These are phyloP conservation scores for Holtermannia corniformis DNA, from an alignment of 768 basidiomycete genomes.

Conservation along the genomic window DNA sequence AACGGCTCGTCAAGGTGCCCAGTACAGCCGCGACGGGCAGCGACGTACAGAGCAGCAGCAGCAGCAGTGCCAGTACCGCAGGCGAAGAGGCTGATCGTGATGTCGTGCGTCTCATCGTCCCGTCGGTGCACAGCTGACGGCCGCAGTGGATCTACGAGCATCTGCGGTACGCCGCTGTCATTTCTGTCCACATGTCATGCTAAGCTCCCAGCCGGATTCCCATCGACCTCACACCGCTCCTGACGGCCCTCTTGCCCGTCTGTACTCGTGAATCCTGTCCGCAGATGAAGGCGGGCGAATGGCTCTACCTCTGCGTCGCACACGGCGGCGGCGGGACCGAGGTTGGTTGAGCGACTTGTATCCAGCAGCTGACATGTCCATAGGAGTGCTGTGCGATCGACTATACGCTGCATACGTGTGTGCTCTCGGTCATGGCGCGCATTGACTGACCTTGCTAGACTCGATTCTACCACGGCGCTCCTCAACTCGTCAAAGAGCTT, in stretches of 20 bases:
- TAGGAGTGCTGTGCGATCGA: conserved; percentile 96
- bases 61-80: conserved; percentile 9
- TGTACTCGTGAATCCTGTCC: conserved; percentile 81
- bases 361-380: neutral
- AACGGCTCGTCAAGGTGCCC: conserved; percentile 68
- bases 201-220: conserved; percentile 35
- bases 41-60: conserved; percentile 38
- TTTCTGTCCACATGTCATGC: neutral
- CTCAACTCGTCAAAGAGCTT: conserved; percentile 85
- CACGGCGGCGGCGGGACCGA: conserved; percentile 48
- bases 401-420: conserved; percentile 50
- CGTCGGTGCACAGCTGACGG: neutral
- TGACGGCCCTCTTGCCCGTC: conserved; percentile 28
- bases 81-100: conserved; percentile 38
- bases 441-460: conserved; percentile 62
- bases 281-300: conserved; percentile 98
- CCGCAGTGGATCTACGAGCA: conserved; percentile 43
- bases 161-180: conserved; percentile 26
- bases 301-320: conserved; percentile 91
- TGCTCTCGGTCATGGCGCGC: neutral
- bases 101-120: conserved; percentile 52
- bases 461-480: conserved; percentile 85
- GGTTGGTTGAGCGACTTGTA: neutral
- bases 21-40: conserved; percentile 32
- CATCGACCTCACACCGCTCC: conserved; percentile 37